Base-by-base conservation (phyloP, 108 stramenopile genomes). In the Cyclostephanos invisitatus region DNA sequence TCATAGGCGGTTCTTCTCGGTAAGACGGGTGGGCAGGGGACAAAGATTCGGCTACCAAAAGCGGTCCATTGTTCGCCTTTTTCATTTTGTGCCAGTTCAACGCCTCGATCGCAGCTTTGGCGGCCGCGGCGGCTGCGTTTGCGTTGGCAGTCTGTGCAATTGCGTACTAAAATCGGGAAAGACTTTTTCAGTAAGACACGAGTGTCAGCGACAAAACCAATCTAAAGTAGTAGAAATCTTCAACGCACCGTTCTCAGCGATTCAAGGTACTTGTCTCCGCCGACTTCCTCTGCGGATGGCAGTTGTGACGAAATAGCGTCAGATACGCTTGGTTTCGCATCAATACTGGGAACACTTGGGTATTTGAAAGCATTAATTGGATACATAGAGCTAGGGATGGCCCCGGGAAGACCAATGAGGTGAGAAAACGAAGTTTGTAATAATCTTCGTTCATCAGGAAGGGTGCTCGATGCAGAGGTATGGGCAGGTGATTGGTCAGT, bases 21-120 rank as follows among this genome's bases (percentile, higher is more conserved):
- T 9, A 25, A 25, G 22, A 9, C 2, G 53, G 53, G 24, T 54
- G 22, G 22, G 12, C 4, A 54, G 22, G 25, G 25, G 25, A 11
- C 21, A 24, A 54, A 54, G 53, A 27, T 24, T 22, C 25, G 22
- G 53, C 9, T 25, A 5, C 44, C 14, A 15, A 46, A 42, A 4
- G 12, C 44, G 14, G 12, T 46, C 73, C 74, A 32, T 51, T 68
- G 15, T 46, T 46, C 7, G 21, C 12, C 42, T 64, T 68, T 44
- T 54, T 63, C 60, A 62, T 67, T 56, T 76, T 68, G 29, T 76
- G 75, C 67, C 59, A 76, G 24, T 64, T 76, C n/a, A 69, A 46
- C 3, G 62, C 62, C 15, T 69, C 62, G 12, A 60, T 42, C 12
- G 68, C 75, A 35, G 68, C 51, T 22, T 76, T 68, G 53, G 75